Evolutionary conservation across 495 filamentous ascomycete species (phyloP).

Genomic region (Recurvomyces mirabilis): DNA sequence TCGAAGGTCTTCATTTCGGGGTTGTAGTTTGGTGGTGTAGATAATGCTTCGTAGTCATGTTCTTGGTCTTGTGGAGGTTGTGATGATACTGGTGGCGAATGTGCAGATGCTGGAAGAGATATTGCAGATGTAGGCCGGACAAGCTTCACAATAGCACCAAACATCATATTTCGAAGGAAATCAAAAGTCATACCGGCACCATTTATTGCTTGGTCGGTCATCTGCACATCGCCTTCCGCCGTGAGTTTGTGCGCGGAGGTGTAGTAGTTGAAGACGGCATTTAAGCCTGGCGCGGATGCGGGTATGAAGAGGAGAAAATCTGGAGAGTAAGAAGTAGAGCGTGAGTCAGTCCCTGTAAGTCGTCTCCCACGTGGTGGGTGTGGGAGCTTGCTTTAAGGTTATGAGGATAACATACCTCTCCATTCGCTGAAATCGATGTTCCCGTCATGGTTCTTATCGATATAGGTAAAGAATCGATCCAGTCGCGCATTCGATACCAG

Average conservation of each 20-base stretch:
- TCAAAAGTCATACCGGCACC: conserved; percentile 81
- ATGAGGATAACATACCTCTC: conserved; percentile 37
- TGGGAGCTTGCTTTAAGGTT: not conserved
- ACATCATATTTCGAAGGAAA: conserved; percentile 59
- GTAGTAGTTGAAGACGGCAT: conserved; percentile 83
- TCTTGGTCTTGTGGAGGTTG: not conserved
- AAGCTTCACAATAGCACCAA: conserved; percentile 51
- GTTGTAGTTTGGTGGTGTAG: not conserved
- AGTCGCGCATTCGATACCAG: conserved; percentile 65
- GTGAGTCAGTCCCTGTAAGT: not conserved
- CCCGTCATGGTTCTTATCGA: conserved; percentile 82
- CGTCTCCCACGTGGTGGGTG: not conserved
- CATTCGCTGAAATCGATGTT: conserved; percentile 88
- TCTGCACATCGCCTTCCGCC: conserved; percentile 84
- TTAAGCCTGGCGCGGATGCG: conserved; percentile 57
- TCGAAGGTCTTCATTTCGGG: conserved; percentile 8
- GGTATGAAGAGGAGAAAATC: conserved; percentile 95
- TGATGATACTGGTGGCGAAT: not conserved
- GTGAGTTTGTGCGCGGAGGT: conserved; percentile 81
- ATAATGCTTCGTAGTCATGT: not conserved
- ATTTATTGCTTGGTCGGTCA: conserved; percentile 78
- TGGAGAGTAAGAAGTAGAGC: no score
- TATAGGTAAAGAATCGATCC: conserved; percentile 74
- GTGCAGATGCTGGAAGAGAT: not conserved
- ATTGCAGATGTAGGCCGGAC: not conserved